These are phyloP conservation scores for Lasiodiplodia sp. DNA, from an alignment of 2,329 filamentous ascomycete genomes.

Conservation along the genomic window DNA sequence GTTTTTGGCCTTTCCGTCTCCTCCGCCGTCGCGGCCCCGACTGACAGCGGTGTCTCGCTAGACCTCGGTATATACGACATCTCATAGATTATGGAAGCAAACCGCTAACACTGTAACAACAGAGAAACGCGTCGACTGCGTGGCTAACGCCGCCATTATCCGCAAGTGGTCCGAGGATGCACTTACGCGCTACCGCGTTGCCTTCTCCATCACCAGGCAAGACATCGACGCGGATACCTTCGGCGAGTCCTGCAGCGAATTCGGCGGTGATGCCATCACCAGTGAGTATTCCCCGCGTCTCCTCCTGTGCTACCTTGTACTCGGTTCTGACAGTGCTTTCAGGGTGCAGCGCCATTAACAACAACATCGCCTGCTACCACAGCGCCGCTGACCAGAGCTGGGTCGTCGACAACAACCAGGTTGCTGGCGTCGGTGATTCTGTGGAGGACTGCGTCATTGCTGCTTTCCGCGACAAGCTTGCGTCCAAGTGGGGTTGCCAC, in stretches of 20 bases:
- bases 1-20: background rate
- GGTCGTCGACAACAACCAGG: slow-evolving; percentile 18
- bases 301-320: background rate
- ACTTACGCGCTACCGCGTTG: slow-evolving; percentile 7
- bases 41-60: background rate
- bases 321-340: background rate
- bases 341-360: background rate
- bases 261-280: background rate
- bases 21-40: background rate
- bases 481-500: background rate
- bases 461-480: background rate
- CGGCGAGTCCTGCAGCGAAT: background rate
- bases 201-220: background rate
- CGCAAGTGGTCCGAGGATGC: background rate
- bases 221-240: background rate
- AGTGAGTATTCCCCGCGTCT: background rate
- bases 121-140: slow-evolving; percentile 4
- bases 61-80: background rate
- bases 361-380: slow-evolving; percentile 16
- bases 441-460: background rate
- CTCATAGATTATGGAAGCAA: too few relatives aligned
- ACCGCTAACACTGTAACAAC: background rate
- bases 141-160: slow-evolving; percentile 11
- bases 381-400: background rate
- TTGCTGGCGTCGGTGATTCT: background rate